Conservation (phyloP, 1,284 basidiomycete species). For the Boletus semigastroideus region DNA sequence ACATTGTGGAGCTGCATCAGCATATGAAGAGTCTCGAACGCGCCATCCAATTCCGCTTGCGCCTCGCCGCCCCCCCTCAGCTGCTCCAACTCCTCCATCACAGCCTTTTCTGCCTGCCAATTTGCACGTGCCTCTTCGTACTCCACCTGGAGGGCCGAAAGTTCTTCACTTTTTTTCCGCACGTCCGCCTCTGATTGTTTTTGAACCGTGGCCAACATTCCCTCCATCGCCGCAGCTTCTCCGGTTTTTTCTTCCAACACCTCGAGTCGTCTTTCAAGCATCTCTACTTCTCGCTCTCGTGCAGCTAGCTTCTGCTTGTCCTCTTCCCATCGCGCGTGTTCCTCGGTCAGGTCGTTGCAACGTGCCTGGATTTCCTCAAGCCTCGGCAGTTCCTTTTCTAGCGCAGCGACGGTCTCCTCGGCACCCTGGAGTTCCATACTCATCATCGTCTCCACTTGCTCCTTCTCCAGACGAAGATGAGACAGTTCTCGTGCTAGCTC, state of each 20-base stretch:
- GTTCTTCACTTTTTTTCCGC: conserved; percentile 48
- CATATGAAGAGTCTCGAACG: conserved; percentile 43
- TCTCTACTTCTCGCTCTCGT: conserved; percentile 44
- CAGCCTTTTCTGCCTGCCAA: conserved; percentile 54
- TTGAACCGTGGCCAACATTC: conserved; percentile 37
- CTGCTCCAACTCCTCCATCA: conserved; percentile 50
- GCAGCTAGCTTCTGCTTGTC: conserved; percentile 50
- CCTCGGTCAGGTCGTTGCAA: conserved; percentile 47
- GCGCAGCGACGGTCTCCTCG: conserved; percentile 57
- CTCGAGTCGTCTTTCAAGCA: conserved; percentile 44
- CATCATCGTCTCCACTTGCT: conserved; percentile 61
- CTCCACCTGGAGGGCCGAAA: conserved; percentile 48
- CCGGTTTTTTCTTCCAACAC: conserved; percentile 47
- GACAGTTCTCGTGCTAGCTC: conserved; percentile 62
- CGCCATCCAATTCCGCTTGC: conserved; percentile 50
- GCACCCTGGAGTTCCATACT: conserved; percentile 63
- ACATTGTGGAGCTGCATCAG: conserved; percentile 57
- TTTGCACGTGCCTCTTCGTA: conserved; percentile 54
- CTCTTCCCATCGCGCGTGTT: conserved; percentile 53
- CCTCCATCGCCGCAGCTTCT: conserved; percentile 42
- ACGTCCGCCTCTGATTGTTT: conserved; percentile 36
- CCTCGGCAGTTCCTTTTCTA: conserved; percentile 61
- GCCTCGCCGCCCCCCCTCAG: conserved; percentile 32
- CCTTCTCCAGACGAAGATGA: conserved; percentile 59
- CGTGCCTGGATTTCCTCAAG: conserved; percentile 55